Evolutionary conservation across 345 rosid species (phyloP).

Genomic region (Excoecaria cochinchinensis): DNA sequence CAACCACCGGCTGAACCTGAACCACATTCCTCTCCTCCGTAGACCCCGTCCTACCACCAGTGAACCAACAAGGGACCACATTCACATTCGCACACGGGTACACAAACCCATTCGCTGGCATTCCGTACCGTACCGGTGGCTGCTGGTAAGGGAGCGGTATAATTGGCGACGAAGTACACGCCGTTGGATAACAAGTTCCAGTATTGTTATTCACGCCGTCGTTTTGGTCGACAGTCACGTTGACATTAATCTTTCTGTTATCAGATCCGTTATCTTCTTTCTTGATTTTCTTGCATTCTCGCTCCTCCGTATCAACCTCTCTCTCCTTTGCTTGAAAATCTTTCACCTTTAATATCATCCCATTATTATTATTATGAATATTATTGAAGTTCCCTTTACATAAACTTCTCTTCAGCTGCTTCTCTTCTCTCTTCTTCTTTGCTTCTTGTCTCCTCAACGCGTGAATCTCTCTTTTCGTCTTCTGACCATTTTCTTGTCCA

Average conservation of each 20-base stretch:
- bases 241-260: background rate
- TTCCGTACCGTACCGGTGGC: slow-evolving; percentile 12
- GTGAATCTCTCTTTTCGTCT: slow-evolving; percentile 35
- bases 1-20: slow-evolving; percentile 21
- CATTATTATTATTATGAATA: background rate
- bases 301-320: background rate
- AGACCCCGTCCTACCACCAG: background rate
- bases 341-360: background rate
- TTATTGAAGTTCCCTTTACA: background rate
- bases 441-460: slow-evolving; percentile 44
- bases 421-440: slow-evolving; percentile 47
- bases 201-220: background rate
- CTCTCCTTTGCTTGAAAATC: background rate
- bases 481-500: slow-evolving; percentile 7
- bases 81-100: slow-evolving; percentile 20
- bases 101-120: slow-evolving; percentile 23
- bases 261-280: background rate
- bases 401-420: slow-evolving; percentile 26
- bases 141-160: slow-evolving; percentile 26
- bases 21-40: slow-evolving; percentile 22
- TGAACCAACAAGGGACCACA: slow-evolving; percentile 28
- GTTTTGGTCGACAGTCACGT: background rate
- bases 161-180: slow-evolving; percentile 4
- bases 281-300: slow-evolving; percentile 20
- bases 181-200: background rate